Base-by-base conservation (phyloP, 2,329 filamentous ascomycete genomes). In the Talaromyces albobiverticillius region DNA sequence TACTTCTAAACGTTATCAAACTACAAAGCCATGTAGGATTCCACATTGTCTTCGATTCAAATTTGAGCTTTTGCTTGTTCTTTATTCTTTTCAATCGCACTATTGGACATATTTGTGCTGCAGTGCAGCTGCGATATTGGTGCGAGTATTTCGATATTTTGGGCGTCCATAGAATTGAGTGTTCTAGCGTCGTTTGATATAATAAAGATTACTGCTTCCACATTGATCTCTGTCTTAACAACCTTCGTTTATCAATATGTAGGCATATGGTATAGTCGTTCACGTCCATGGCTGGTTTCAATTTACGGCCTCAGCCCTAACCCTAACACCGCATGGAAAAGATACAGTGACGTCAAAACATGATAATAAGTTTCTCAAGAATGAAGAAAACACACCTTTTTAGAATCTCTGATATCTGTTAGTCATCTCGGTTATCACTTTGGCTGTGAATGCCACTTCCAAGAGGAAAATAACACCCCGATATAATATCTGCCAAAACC, bases 71-170 rank as follows among this genome's bases (percentile, higher is more conserved):
- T 8, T 34, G 16, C n/a, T 42, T 22, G 3, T 13, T 51, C 14
- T 45, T 14, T 20, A 3, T 45, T 40, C 16, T 22, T 29, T 45
- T 23, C 2, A 14, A 29, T 46, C 18, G 20, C 68, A 65, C 34
- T 62, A 57, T 23, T 66, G 52, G 1, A 67, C 46, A 16, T 60
- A 34, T 14, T 62, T 58, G 25, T 20, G 34, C 31, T 55, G 53
- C 46, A 53, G 53, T 11, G 50, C 50, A 52, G 61, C 50, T 56
- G 46, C 53, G 25, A 50, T 38, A 10, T 31, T 40, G 42, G 23
- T 56, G 31, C 41, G 29, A 31, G 41, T 45, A 46, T 40, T 51
- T 45, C 38, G 25, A 7, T 13, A 36, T 26, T 51, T 52, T 36
- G 20, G 16, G 32, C 46, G 31, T 46, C 11, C 22, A 52, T 52